Evolutionary conservation across 805 yeast species (phyloP).

Genomic region (Pichia nakasei): DNA sequence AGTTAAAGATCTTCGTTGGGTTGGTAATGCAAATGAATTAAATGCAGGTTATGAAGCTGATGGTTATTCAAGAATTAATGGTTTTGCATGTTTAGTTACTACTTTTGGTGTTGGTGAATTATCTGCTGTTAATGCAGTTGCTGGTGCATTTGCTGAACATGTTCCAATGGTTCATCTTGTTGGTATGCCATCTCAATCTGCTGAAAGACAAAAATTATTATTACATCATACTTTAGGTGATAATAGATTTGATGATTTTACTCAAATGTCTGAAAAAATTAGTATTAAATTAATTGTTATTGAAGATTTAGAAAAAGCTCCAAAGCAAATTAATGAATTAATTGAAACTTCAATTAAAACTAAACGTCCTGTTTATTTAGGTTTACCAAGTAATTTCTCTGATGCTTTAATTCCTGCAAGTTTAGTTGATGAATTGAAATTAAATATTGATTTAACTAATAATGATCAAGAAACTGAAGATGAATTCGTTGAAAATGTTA

Average conservation of each 20-base stretch:
- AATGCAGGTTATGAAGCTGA: conserved; percentile 87
- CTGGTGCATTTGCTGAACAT: conserved; percentile 85
- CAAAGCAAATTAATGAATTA: conserved; percentile 64
- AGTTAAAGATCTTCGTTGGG: conserved; percentile 75
- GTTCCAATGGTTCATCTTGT: conserved; percentile 79
- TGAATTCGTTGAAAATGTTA: conserved; percentile 49
- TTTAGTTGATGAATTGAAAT: conserved; percentile 35
- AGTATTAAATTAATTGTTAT: conserved; percentile 58
- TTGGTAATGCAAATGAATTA: conserved; percentile 84
- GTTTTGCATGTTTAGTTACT: conserved; percentile 65
- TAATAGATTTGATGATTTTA: conserved; percentile 73
- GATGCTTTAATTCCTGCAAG: conserved; percentile 46
- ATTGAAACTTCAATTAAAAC: conserved; percentile 60
- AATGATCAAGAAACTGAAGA: conserved; percentile 55
- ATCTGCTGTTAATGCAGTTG: conserved; percentile 76
- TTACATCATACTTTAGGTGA: conserved; percentile 81
- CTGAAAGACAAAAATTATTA: conserved; percentile 64
- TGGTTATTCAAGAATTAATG: conserved; percentile 78
- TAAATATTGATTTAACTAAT: conserved; percentile 49
- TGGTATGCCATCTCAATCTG: conserved; percentile 72
- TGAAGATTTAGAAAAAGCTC: conserved; percentile 56
- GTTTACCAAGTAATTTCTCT: conserved; percentile 74
- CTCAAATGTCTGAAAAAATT: conserved; percentile 68
- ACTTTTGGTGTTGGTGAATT: conserved; percentile 91
- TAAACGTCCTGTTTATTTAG: conserved; percentile 79